A percentile compares a stretch with the other conserved stretches of the same genome.
These are phyloP conservation scores for Neurospora pannonica DNA, from an alignment of 495 filamentous ascomycete genomes.

Conservation along the genomic window DNA sequence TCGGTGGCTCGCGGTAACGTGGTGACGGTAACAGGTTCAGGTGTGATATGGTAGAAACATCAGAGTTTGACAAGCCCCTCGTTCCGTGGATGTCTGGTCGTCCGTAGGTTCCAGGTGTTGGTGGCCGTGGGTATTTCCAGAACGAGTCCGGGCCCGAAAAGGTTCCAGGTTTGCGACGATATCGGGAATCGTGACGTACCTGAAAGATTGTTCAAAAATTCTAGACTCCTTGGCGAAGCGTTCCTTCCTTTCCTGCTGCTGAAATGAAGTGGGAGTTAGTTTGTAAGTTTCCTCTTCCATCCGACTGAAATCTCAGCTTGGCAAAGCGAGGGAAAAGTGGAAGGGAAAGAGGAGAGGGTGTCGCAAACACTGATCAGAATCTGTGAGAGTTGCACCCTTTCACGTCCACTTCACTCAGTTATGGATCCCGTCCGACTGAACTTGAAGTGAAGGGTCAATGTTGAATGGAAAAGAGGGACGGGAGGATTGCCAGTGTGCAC, in stretches of 20 bases:
- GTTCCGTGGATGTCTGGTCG: background rate
- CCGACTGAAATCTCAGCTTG: background rate
- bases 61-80: background rate
- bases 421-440: background rate
- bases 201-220: background rate
- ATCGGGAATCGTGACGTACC: background rate
- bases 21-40: background rate
- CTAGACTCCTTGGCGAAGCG: background rate
- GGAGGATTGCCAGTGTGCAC: background rate
- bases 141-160: background rate
- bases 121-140: background rate
- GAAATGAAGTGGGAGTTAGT: background rate
- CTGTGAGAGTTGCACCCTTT: background rate
- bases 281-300: background rate
- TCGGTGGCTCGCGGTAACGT: background rate
- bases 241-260: background rate
- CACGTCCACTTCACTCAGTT: background rate
- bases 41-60: background rate
- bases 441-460: background rate
- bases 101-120: background rate
- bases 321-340: background rate
- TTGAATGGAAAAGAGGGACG: background rate
- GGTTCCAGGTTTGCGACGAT: background rate
- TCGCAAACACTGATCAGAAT: background rate
- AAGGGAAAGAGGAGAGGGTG: background rate